Evolutionary conservation across 768 basidiomycete species (phyloP), one percentile per base, ranked within the genome.

Genomic region (Tylopilus plumbeoviolaceoides): DNA sequence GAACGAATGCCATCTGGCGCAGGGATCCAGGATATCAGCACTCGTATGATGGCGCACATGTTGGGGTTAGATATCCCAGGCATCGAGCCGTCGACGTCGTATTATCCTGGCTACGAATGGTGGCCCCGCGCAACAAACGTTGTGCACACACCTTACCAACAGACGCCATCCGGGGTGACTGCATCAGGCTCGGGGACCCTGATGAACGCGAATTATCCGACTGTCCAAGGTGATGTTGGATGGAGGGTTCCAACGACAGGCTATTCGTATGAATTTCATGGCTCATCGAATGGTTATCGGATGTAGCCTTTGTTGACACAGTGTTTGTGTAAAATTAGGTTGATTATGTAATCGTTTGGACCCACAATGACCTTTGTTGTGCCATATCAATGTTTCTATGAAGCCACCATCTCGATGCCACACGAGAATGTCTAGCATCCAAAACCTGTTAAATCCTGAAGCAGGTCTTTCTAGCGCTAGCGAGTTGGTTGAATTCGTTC

Each of bases 41-140:
- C 78, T 31, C 77, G 82, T 44, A 75, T 86, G 52, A 85, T 86
- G 83, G 84, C 84, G 14, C 82, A 85, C 59, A 86, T 86, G 83
- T 69, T 86, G 21, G 84, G 83, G 15, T 66, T 85, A 21, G 82
- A 85, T 63, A 75, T 85, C 54, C 82, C 82, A 42, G 83, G 82
- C 27, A 73, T 84, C 30, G 68, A 73, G 17, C 66, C 70, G 7
- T 83, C 84, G 53, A 75, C 83, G 38, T 82, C 84, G 38, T 73
- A 68, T 50, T 71, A 69, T 49, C 70, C 71, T 44, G 83, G 81
- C 25, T 84, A 81, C 59, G 82, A 84, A 61, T 84, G 81, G 84
- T 85, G 83, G 82, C 80, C 83, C 20, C 77, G 79, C 35, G 49
- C 61, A 28, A 58, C 64, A 4, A 56, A 54, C 27, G 35, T 28